Conservation (phyloP, 2,329 filamentous ascomycete species). For the Monascus ruber region DNA sequence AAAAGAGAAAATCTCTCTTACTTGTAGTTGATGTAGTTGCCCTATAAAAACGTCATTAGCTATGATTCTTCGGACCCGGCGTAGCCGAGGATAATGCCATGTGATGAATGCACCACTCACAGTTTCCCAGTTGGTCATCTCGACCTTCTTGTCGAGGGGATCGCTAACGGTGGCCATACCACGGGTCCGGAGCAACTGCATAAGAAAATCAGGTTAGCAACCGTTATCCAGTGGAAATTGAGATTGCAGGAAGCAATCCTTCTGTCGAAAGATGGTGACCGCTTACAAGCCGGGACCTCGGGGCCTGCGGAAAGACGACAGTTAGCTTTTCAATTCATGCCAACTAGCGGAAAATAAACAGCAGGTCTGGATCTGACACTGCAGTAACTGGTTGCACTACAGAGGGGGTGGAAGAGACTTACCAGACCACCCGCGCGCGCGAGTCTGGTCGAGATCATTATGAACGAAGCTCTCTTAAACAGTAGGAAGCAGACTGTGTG, state of each 20-base stretch:
- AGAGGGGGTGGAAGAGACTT: conserved; percentile 17
- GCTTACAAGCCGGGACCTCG: conserved; percentile 37
- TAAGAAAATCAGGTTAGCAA: conserved; percentile 18
- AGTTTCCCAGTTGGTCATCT: conserved; percentile 94
- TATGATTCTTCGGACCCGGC: conserved; percentile 7
- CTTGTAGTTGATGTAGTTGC: conserved; percentile 96
- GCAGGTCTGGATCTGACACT: neutral
- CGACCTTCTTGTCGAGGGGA: conserved; percentile 88
- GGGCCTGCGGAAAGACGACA: conserved; percentile 19
- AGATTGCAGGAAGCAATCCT: conserved; percentile 1
- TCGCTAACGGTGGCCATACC: conserved; percentile 76
- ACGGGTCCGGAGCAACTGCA: conserved; percentile 53
- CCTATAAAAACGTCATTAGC: conserved; percentile 23
- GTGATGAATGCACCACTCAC: conserved; percentile 20
- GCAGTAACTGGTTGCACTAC: neutral
- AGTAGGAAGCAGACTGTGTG: conserved; percentile 23
- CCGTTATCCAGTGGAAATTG: conserved; percentile 1
- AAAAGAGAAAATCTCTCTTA: conserved; percentile 18
- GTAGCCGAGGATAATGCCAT: conserved; percentile 10
- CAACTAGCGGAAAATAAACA: neutral
- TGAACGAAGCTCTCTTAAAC: conserved; percentile 28
- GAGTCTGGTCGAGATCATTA: conserved; percentile 38
- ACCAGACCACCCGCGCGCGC: conserved; percentile 38
- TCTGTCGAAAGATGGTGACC: conserved; percentile 1
- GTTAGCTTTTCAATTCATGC: conserved; percentile 12